Percentiles rank a stretch among this genome's conserved stretches.
Evolutionary conservation across 148 eudicot species (phyloP).

Genomic region (Gaultheria prostrata): DNA sequence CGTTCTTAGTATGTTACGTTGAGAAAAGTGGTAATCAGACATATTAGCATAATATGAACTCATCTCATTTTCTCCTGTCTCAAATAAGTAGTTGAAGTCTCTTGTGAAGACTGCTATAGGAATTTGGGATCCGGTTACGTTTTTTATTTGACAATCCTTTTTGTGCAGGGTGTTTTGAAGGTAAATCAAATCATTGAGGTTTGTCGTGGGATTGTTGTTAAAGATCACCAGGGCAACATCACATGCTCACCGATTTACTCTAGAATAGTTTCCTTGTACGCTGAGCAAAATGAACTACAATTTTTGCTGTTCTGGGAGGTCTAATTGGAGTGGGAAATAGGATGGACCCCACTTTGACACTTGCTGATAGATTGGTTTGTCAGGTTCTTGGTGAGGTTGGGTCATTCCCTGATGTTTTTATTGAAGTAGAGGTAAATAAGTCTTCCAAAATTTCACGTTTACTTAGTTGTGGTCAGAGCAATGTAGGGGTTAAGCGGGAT

Average conservation of each 20-base stretch:
- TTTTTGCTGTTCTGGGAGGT: slow-evolving; percentile 93
- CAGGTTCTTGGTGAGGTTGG: slow-evolving; percentile 99
- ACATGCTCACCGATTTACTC: slow-evolving; percentile 92
- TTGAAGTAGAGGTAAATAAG: slow-evolving; percentile 78
- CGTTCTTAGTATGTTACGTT: too few species aligned
- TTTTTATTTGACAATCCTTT: too few species aligned
- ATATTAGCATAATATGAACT: neutral
- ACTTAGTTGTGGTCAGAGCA: neutral
- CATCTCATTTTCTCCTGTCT: too few species aligned
- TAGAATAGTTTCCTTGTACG: slow-evolving; percentile 83
- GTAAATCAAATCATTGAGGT: slow-evolving; percentile 88
- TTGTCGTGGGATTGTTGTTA: slow-evolving; percentile 88
- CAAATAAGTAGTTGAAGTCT: neutral
- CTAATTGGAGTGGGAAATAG: slow-evolving; percentile 95
- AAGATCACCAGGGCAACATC: slow-evolving; percentile 81
- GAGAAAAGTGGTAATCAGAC: too few species aligned
- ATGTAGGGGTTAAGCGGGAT: neutral
- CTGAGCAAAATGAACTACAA: slow-evolving; percentile 90
- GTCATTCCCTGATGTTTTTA: slow-evolving; percentile 83
- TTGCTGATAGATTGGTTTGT: slow-evolving; percentile 96
- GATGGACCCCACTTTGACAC: slow-evolving; percentile 92
- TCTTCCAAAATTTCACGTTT: neutral
- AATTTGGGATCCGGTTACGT: neutral
- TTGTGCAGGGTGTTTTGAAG: slow-evolving; percentile 84
- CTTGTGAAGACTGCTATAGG: neutral